These are phyloP conservation scores for Oryza brachyantha DNA, from an alignment of 176 grass and related monocot species.

Conservation along the genomic window DNA sequence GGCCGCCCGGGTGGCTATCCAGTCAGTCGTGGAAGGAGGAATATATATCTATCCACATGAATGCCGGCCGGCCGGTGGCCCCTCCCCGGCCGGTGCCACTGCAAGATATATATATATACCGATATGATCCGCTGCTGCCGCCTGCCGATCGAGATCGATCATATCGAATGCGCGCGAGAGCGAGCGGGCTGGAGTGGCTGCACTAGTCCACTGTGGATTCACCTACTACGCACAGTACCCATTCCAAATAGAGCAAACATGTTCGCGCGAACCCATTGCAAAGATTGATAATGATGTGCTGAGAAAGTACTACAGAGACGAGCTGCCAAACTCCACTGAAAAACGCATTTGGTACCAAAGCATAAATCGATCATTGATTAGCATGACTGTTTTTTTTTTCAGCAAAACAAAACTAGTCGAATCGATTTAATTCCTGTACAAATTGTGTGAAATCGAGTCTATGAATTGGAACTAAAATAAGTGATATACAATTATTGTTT, in stretches of 20 bases:
- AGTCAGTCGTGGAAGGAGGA: not conserved
- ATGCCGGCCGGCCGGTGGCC: not conserved
- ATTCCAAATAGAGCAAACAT: not conserved
- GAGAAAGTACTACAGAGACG: not conserved
- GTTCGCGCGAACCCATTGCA: not conserved
- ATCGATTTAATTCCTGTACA: too few relatives aligned
- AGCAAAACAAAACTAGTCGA: too few relatives aligned
- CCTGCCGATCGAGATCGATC: too few relatives aligned
- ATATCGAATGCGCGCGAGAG: not conserved
- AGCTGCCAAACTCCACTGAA: not conserved
- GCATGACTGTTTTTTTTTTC: too few relatives aligned
- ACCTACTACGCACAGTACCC: not conserved
- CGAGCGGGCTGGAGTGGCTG: not conserved
- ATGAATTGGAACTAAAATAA: too few relatives aligned
- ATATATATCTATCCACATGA: constrained; percentile 31
- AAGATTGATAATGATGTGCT: not conserved
- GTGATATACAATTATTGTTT: too few relatives aligned
- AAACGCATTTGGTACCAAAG: not conserved
- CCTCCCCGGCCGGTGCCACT: not conserved
- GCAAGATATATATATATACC: too few relatives aligned
- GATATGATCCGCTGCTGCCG: not conserved
- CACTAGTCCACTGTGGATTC: not conserved
- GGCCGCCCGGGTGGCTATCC: not conserved
- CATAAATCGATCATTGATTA: too few relatives aligned
- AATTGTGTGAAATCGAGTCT: too few relatives aligned